Evolutionary conservation across 805 yeast species (phyloP).

Genomic region (Nakazawaea molendinolei): DNA sequence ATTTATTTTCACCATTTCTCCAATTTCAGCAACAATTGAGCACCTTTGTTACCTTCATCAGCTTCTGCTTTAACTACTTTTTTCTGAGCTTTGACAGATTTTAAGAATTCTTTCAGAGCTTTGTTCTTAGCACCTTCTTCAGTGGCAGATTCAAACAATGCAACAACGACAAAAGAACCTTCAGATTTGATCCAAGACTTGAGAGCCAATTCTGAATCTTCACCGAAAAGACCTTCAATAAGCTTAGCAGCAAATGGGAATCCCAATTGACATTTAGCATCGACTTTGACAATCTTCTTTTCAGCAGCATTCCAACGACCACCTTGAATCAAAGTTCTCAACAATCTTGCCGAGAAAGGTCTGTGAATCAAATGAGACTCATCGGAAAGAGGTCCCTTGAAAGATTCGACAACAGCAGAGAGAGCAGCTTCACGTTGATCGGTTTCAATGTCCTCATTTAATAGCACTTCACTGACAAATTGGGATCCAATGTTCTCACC

Average conservation of each 20-base stretch:
- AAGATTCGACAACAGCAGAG: slow-evolving; percentile 46
- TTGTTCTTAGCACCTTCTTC: slow-evolving; percentile 33
- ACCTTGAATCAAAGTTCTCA: slow-evolving; percentile 75
- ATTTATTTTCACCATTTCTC: neutral
- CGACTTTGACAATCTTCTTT: slow-evolving; percentile 39
- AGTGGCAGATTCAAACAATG: slow-evolving; percentile 63
- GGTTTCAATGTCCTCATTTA: slow-evolving; percentile 38
- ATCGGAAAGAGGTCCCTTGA: slow-evolving; percentile 60
- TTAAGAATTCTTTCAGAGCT: slow-evolving; percentile 36
- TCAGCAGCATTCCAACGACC: slow-evolving; percentile 74
- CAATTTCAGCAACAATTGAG: slow-evolving; percentile 39
- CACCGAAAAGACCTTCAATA: slow-evolving; percentile 33
- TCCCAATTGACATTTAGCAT: slow-evolving; percentile 44
- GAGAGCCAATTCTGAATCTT: slow-evolving; percentile 46
- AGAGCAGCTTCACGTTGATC: slow-evolving; percentile 42
- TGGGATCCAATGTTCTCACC: slow-evolving; percentile 79
- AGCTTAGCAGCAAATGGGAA: slow-evolving; percentile 50
- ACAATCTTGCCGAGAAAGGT: slow-evolving; percentile 67
- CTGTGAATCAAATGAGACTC: slow-evolving; percentile 63
- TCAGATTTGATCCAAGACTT: slow-evolving; percentile 63
- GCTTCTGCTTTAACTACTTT: slow-evolving; percentile 35
- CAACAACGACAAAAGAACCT: slow-evolving; percentile 77
- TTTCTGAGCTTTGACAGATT: slow-evolving; percentile 45
- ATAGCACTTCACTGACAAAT: slow-evolving; percentile 67
- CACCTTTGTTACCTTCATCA: slow-evolving; percentile 59